Conservation (phyloP, 768 basidiomycete species). For the Amanita rubescens region DNA sequence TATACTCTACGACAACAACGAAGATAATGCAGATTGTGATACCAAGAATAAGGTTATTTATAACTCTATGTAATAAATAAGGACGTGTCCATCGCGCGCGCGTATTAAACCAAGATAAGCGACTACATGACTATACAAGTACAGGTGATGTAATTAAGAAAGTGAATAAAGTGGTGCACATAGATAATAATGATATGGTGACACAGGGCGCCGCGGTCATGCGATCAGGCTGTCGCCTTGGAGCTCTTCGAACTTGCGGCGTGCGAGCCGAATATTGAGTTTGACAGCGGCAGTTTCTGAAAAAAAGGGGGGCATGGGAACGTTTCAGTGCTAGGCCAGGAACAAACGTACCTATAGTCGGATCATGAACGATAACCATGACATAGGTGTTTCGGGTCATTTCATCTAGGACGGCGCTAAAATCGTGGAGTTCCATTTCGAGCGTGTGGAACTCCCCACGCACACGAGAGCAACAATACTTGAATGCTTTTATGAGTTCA, state of each 20-base stretch:
- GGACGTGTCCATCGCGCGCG: too few species aligned
- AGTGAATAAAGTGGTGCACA: background rate
- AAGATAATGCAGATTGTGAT: background rate
- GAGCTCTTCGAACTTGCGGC: slow-evolving; percentile 84
- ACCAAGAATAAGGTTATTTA: background rate
- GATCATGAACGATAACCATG: slow-evolving; percentile 82
- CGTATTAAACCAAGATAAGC: too few species aligned
- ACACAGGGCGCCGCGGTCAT: slow-evolving; percentile 9
- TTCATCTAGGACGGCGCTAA: slow-evolving; percentile 86
- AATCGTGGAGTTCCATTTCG: slow-evolving; percentile 80
- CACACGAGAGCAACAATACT: slow-evolving; percentile 80
- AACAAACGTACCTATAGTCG: slow-evolving; percentile 65
- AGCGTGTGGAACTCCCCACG: slow-evolving; percentile 81
- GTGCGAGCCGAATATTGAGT: slow-evolving; percentile 82
- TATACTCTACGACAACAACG: background rate
- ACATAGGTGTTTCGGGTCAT: slow-evolving; percentile 93
- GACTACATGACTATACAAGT: too few species aligned
- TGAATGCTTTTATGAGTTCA: slow-evolving; percentile 94
- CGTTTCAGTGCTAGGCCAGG: slow-evolving; percentile 2
- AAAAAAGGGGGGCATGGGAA: slow-evolving; percentile 1
- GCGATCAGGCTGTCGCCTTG: slow-evolving; percentile 60
- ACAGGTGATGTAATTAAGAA: background rate
- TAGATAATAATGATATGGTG: slow-evolving; percentile 8
- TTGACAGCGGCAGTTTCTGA: slow-evolving; percentile 85
- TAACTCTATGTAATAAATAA: background rate